A percentile compares a stretch with the other conserved stretches of the same genome.
Conservation (phyloP, 495 filamentous ascomycete species). For the Trichodelitschia bisporula region DNA sequence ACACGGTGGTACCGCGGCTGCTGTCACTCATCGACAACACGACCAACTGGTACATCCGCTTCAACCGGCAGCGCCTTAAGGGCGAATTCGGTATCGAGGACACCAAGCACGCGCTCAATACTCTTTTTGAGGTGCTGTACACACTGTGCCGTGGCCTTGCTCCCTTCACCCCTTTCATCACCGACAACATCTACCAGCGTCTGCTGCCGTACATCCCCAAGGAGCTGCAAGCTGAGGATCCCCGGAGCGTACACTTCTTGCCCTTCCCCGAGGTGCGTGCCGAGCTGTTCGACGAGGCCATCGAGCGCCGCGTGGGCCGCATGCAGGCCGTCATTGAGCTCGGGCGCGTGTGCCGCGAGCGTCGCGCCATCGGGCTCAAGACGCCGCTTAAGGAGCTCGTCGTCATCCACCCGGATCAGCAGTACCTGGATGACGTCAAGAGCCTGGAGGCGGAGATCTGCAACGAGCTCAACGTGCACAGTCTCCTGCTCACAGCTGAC, state of each 20-base stretch:
- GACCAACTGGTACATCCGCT: constrained; percentile 99
- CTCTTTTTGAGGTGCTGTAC: constrained; percentile 89
- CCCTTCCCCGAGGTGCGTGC: constrained; percentile 66
- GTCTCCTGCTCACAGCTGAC: constrained; percentile 65
- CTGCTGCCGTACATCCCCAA: constrained; percentile 62
- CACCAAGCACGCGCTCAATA: constrained; percentile 76
- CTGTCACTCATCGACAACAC: constrained; percentile 80
- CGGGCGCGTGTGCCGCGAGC: constrained; percentile 61
- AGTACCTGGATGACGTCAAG: constrained; percentile 67
- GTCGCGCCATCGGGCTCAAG: constrained; percentile 63
- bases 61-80: constrained; percentile 90
- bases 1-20: constrained; percentile 81
- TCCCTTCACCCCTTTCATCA: constrained; percentile 88
- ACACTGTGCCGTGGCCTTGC: constrained; percentile 69
- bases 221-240: constrained; percentile 35
- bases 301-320: constrained; percentile 64
- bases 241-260: constrained; percentile 79
- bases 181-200: constrained; percentile 76
- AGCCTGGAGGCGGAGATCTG: constrained; percentile 66
- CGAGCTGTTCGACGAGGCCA: constrained; percentile 65
- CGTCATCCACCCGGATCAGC: constrained; percentile 62
- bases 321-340: constrained; percentile 96
- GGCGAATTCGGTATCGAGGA: constrained; percentile 75
- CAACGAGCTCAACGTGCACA: constrained; percentile 74
- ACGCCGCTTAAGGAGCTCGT: constrained; percentile 74